phyloP scores from a whole-genome alignment of 768 basidiomycete genomes.

The Leccinum olivaceopallidum region DNA sequence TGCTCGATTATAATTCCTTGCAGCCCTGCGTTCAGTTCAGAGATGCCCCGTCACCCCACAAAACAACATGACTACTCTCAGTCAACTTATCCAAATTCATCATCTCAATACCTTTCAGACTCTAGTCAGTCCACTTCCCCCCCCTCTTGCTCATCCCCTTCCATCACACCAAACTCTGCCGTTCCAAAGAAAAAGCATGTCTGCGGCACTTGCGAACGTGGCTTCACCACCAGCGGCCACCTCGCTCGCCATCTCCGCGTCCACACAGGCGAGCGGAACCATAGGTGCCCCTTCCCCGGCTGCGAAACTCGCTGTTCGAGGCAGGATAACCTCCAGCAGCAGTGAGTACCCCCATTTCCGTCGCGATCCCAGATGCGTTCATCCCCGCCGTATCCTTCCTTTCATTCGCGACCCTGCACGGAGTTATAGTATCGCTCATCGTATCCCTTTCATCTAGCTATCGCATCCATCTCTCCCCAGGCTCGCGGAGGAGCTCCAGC shows the following conservation, averaged over 20 bases:
- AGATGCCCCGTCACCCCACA: slow-evolving; percentile 33
- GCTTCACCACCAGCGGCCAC: slow-evolving; percentile 89
- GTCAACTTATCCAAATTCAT: slow-evolving; percentile 9
- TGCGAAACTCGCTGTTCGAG: slow-evolving; percentile 89
- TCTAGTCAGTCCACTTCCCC: slow-evolving; percentile 24
- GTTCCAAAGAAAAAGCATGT: slow-evolving; percentile 47
- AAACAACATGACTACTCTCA: slow-evolving; percentile 31
- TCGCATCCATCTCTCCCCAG: slow-evolving; percentile 79
- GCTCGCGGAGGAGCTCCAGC: slow-evolving; percentile 65
- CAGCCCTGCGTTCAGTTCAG: slow-evolving; percentile 23
- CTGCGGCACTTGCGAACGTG: slow-evolving; percentile 71
- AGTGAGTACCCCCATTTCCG: slow-evolving; percentile 21
- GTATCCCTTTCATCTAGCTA: slow-evolving; percentile 47
- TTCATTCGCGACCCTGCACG: slow-evolving; percentile 18
- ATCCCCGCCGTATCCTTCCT: background rate
- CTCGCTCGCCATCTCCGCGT: slow-evolving; percentile 86
- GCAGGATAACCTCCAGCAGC: slow-evolving; percentile 78
- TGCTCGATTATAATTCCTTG: slow-evolving; percentile 17
- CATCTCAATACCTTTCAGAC: slow-evolving; percentile 29
- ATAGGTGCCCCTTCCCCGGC: slow-evolving; percentile 93
- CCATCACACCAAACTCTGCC: background rate
- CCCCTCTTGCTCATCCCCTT: slow-evolving; percentile 2
- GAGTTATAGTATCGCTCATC: slow-evolving; percentile 5
- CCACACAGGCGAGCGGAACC: slow-evolving; percentile 90
- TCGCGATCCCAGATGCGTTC: slow-evolving; percentile 4